Percentiles rank a stretch among this genome's conserved stretches.
phyloP scores from a whole-genome alignment of 2,329 filamentous ascomycete genomes.

The Phyllachora maydis region DNA sequence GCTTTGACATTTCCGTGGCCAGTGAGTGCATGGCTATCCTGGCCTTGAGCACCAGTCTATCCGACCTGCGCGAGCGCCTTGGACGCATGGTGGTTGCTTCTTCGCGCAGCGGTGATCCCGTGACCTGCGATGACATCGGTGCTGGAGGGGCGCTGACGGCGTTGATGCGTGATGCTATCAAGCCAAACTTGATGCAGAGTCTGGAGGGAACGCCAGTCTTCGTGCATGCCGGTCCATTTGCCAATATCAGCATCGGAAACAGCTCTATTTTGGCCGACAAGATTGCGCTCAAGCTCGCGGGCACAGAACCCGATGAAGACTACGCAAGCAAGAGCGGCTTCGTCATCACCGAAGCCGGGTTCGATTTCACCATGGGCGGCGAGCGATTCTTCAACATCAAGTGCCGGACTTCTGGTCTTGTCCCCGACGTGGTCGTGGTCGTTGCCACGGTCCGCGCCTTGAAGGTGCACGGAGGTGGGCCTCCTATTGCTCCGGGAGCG shows the following conservation, averaged over 20 bases:
- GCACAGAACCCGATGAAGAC: slow-evolving; percentile 82
- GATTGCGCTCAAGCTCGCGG: slow-evolving; percentile 85
- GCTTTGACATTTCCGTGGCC: slow-evolving; percentile 94
- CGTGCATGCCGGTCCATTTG: slow-evolving; percentile 92
- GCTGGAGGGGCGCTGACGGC: slow-evolving; percentile 81
- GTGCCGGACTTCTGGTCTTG: slow-evolving; percentile 81
- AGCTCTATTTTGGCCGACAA: slow-evolving; percentile 91
- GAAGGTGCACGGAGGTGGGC: slow-evolving; percentile 92
- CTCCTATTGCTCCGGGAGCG: slow-evolving; percentile 77
- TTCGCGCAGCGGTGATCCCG: slow-evolving; percentile 66
- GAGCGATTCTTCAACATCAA: slow-evolving; percentile 99
- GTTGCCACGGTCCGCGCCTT: slow-evolving; percentile 89
- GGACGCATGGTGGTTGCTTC: slow-evolving; percentile 91
- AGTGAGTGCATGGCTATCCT: slow-evolving; percentile 98
- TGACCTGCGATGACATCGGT: slow-evolving; percentile 91
- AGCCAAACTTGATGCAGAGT: slow-evolving; percentile 97
- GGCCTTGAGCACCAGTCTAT: slow-evolving; percentile 70
- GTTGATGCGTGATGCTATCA: slow-evolving; percentile 95
- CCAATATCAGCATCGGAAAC: slow-evolving; percentile 95
- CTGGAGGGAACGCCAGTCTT: slow-evolving; percentile 94
- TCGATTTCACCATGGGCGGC: slow-evolving; percentile 99
- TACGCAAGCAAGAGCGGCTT: slow-evolving; percentile 69
- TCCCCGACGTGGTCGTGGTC: slow-evolving; percentile 83
- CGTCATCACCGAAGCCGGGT: slow-evolving; percentile 90
- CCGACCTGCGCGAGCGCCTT: slow-evolving; percentile 80